Evolutionary conservation across 495 filamentous ascomycete genomes (phyloP).

Genomic region (Chaetomium cochliodes): DNA sequence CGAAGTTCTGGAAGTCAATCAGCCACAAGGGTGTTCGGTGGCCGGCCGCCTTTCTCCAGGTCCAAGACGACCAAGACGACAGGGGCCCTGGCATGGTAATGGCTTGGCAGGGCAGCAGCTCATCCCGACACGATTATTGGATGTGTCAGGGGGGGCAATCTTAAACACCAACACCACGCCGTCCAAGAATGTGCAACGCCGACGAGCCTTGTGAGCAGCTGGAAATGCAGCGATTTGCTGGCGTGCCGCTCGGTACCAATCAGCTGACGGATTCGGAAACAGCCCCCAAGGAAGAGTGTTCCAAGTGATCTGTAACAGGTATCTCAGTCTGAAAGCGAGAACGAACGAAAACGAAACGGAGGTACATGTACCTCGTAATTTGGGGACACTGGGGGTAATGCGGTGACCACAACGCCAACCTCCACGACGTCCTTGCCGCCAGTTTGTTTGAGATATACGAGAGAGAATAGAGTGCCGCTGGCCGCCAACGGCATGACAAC

Average conservation of each 20-base stretch:
- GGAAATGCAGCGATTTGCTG: constrained; percentile 24
- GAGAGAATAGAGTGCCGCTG: background rate
- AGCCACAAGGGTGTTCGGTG: constrained; percentile 19
- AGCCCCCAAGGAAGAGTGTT: background rate
- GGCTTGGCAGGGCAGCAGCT: constrained; percentile 15
- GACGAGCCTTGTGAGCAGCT: constrained; percentile 25
- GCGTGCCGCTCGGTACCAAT: background rate
- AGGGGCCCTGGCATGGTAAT: constrained; percentile 8
- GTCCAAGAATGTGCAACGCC: background rate
- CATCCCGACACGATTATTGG: constrained; percentile 26
- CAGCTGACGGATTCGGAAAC: background rate
- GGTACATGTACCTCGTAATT: too few species aligned
- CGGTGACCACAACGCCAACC: too few species aligned
- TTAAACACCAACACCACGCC: background rate
- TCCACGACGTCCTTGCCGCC: background rate
- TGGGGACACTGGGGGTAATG: too few species aligned
- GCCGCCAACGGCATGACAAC: background rate
- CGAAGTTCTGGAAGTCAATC: constrained; percentile 20
- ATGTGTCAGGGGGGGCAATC: constrained; percentile 18
- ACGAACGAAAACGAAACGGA: too few species aligned
- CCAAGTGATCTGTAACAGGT: too few species aligned
- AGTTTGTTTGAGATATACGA: background rate
- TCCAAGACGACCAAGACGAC: constrained; percentile 3
- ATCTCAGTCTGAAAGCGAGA: too few species aligned
- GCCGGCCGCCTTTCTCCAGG: constrained; percentile 1